Evolutionary conservation across 176 grass and related monocot genomes (phyloP).

Genomic region (Elaeis guineensis): DNA sequence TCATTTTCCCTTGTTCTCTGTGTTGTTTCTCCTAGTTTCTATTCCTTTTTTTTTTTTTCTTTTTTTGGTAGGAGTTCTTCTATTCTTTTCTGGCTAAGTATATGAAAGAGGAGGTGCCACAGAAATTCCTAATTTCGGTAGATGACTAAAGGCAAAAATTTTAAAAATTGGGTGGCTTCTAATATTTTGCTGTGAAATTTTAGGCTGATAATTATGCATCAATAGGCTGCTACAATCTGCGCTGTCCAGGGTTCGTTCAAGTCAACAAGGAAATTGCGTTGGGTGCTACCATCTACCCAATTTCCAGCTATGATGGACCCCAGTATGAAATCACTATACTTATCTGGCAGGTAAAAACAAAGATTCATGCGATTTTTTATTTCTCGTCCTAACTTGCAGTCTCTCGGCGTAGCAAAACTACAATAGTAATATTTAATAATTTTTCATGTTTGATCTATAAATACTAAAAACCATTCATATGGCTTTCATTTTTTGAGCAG

Average conservation of each 20-base stretch:
- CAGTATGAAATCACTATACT: constrained; percentile 96
- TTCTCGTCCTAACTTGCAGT: too few species aligned
- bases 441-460: neutral
- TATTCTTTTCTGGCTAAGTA: too few species aligned
- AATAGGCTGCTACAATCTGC: constrained; percentile 76
- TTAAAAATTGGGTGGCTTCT: too few species aligned
- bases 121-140: neutral
- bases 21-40: too few species aligned
- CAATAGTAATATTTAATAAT: neutral
- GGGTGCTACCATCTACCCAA: constrained; percentile 80
- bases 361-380: constrained; percentile 5
- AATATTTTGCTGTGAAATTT: too few species aligned
- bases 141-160: too few species aligned
- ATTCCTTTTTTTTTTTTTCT: too few species aligned
- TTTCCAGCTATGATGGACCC: constrained; percentile 57
- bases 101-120: neutral
- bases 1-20: neutral
- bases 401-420: too few species aligned
- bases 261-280: constrained; percentile 83
- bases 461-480: too few species aligned
- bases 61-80: too few species aligned
- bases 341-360: constrained; percentile 78
- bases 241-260: constrained; percentile 86
- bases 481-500: too few species aligned
- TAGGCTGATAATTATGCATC: constrained; percentile 83